Base-by-base conservation (phyloP, 2,329 filamentous ascomycete genomes). In the Exophiala alcalophila region DNA sequence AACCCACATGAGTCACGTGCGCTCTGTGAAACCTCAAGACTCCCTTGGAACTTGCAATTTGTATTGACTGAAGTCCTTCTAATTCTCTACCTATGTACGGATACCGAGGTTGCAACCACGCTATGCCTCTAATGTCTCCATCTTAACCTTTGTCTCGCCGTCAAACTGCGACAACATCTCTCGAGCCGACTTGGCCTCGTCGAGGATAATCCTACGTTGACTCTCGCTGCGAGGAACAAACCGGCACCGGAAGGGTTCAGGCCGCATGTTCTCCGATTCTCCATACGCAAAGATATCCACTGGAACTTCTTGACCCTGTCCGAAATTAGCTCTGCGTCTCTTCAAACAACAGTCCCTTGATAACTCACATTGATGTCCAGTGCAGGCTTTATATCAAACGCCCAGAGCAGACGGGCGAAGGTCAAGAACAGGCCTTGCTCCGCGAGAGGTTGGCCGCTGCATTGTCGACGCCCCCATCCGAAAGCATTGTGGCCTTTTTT, bases 361-460 rank as follows among this genome's bases (percentile, higher is more conserved):
- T n/a, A 10, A 50, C 47, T 41, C 18, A 45, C 46, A 12, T 49
- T 29, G 14, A 53, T 53, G 52, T 70, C 65, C 4, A 65, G 40
- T 24, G 59, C 65, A 30, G 67, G 65, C 35, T 64, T 57, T 42
- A 80, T 72, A 41, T 67, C 65, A 54, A 80, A 81, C 0, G 67
- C 76, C 75, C 78, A 81, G 5, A 81, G 62, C 18, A 80, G 55
- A 9, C 77, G 62, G 4, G 74, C 72, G 28, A 81, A 65, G 0
- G 72, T 77, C 52, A 81, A 71, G 67, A 75, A 80, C 0, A 75
- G 75, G 4, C 77, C 74, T 54, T 79, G 74, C 58, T 81, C 77
- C 1, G 77, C 77, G n/a, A 81, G 61, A 2, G 67, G 72, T 55
- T 76, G 67, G 1, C 76, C 75, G 29, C 67, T 70, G 57, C 75